Percentiles rank a stretch among this genome's conserved stretches.
These are phyloP conservation scores for Fusarium cicatricum DNA, from an alignment of 2,329 filamentous ascomycete genomes.

Conservation along the genomic window DNA sequence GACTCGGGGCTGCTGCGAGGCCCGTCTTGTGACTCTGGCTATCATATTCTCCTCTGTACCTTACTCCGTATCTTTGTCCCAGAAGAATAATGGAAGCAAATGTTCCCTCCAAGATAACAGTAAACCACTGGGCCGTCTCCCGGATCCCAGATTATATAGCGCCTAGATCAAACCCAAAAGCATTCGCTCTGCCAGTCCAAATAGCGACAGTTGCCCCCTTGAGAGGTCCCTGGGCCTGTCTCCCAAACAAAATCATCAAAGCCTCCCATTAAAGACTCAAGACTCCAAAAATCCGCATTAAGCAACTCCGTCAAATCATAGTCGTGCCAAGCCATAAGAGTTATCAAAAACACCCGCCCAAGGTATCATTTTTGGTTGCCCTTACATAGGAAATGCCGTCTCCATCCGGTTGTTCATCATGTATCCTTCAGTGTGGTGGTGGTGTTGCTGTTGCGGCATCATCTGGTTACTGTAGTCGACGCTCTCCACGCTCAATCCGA, in stretches of 20 bases:
- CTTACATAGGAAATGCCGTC: slow-evolving; percentile 33
- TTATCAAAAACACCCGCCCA: slow-evolving; percentile 22
- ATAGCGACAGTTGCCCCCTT: slow-evolving; percentile 18
- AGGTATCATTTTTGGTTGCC: slow-evolving; percentile 31
- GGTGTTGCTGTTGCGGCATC: slow-evolving; percentile 22
- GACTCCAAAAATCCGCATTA: slow-evolving; percentile 7
- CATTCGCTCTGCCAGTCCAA: slow-evolving; percentile 18
- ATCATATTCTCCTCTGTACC: slow-evolving; percentile 8
- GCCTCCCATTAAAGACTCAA: slow-evolving; percentile 1
- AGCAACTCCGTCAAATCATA: slow-evolving; percentile 24
- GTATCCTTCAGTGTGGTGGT: slow-evolving; percentile 33
- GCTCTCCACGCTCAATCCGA: slow-evolving; percentile 54
- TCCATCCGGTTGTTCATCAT: slow-evolving; percentile 39
- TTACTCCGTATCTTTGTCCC: background rate
- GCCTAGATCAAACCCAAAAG: slow-evolving; percentile 5
- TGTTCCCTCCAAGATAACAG: background rate
- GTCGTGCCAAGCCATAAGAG: slow-evolving; percentile 8
- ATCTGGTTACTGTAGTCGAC: slow-evolving; percentile 46
- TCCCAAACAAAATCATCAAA: slow-evolving; percentile 18
- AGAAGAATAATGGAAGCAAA: background rate
- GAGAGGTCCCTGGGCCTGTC: background rate
- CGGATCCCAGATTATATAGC: slow-evolving; percentile 16
- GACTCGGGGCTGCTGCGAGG: slow-evolving; percentile 4
- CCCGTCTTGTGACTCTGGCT: slow-evolving; percentile 7
- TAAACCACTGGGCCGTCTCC: slow-evolving; percentile 5